Base-by-base conservation (phyloP, 345 rosid species). In the Theobroma cacao region DNA sequence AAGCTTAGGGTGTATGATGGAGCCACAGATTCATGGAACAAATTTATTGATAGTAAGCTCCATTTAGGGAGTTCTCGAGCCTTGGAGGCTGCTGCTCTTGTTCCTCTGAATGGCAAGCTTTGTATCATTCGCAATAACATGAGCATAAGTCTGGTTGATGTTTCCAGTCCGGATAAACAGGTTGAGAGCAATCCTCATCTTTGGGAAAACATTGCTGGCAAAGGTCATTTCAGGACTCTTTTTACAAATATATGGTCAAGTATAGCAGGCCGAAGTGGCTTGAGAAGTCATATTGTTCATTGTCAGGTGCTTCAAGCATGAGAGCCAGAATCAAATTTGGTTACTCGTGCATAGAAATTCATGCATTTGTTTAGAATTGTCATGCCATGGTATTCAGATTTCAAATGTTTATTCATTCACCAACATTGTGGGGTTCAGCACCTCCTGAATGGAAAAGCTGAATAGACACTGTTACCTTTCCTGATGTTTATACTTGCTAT, bases 231-330 rank as follows among this genome's bases (percentile, higher is more conserved):
- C 40, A 88, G 90, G 86, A 88, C 90, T 59, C 90, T 95, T 43
- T 89, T 95, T 17, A 89, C 93, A 55, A 95, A 93, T 76, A 62
- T 95, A 75, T 89, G 88, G 99, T 95, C 97, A 3, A 95, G 96
- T 81, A 85, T 95, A 20, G 96, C 99, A n/a, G 99, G 99, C 33
- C 88, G 99, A 83, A 92, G 93, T 66, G 87, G 93, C 43, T 78
- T 90, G 79, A 95, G 84, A 83, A 91, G 93, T 83, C 98, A 95
- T 76, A 93, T 95, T 31, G 91, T 93, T 79, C 99, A 95, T 78
- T 93, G 98, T 69, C 99, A 93, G 83, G 96, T 95, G 76, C 98
- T 95, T 84, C 97, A 92, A 91, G 97, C 92, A 60, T 95, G 91
- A 92, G 82, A 78, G 62, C 36, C 28, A n/a, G 67, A 50, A 67